These are phyloP conservation scores for Trametes cubensis DNA, from an alignment of 768 basidiomycete genomes.

Conservation along the genomic window DNA sequence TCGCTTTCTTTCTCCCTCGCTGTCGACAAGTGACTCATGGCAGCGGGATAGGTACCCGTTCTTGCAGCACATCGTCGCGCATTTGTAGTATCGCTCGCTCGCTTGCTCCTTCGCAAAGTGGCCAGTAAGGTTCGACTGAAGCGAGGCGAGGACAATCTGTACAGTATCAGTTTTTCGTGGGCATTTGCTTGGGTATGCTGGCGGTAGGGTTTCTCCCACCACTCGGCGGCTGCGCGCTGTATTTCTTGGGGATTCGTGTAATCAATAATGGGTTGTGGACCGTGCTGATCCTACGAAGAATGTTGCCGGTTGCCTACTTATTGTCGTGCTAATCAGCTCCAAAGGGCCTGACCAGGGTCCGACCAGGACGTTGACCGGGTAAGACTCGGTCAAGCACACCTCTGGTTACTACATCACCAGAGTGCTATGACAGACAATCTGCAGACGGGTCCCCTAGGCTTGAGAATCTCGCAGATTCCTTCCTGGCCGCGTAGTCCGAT, in stretches of 20 bases:
- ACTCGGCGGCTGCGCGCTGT: slow-evolving; percentile 2
- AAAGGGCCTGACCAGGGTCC: too few relatives aligned
- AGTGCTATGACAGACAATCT: too few relatives aligned
- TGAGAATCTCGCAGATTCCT: too few relatives aligned
- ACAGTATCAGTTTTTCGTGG: background rate
- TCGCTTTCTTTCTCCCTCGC: too few relatives aligned
- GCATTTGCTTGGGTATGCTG: background rate
- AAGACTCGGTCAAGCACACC: too few relatives aligned
- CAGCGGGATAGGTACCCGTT: slow-evolving; percentile 15
- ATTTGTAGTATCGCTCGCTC: background rate
- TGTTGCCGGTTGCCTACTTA: background rate
- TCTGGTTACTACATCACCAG: too few relatives aligned
- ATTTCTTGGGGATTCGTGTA: background rate
- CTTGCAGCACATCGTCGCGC: slow-evolving; percentile 26
- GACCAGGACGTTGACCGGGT: too few relatives aligned
- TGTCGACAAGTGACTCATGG: background rate
- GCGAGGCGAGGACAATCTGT: background rate
- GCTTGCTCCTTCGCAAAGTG: too few relatives aligned
- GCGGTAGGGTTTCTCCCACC: background rate
- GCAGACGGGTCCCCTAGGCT: too few relatives aligned
- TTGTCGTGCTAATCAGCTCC: too few relatives aligned
- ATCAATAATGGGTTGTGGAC: background rate
- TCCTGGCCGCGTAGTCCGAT: too few relatives aligned
- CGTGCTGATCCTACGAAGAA: background rate
- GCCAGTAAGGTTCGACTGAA: too few relatives aligned